Percentiles rank a stretch among this genome's conserved stretches.
phyloP scores from a whole-genome alignment of 1,139 yeast genomes.

The Debaryomyces fabryi region DNA sequence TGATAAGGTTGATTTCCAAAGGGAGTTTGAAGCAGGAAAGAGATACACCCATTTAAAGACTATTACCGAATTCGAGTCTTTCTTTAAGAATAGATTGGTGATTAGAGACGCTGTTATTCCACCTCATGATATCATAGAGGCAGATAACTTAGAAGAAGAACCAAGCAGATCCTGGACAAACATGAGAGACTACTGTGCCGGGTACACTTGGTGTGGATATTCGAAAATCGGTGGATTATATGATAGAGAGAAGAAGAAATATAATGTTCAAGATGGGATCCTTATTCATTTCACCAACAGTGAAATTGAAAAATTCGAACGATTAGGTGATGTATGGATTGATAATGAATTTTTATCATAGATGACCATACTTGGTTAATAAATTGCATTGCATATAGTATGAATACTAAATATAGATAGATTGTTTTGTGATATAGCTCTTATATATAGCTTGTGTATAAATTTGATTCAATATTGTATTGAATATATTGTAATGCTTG shows the following conservation, averaged over 20 bases:
- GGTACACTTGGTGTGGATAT: constrained; percentile 45
- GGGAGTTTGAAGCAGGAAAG: constrained; percentile 23
- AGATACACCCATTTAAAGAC: constrained; percentile 25
- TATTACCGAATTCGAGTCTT: constrained; percentile 26
- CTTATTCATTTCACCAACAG: constrained; percentile 23
- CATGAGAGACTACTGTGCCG: constrained; percentile 33
- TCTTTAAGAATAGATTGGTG: constrained; percentile 25
- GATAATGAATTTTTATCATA: constrained; percentile 11
- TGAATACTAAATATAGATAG: neutral
- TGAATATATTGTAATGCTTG: neutral
- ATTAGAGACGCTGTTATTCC: constrained; percentile 37
- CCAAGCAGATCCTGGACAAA: constrained; percentile 34
- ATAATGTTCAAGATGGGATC: constrained; percentile 20
- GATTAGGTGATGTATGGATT: constrained; percentile 34
- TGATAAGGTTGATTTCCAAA: constrained; percentile 22
- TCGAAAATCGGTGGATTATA: constrained; percentile 33
- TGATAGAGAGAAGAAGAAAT: constrained; percentile 12
- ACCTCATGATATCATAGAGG: constrained; percentile 23
- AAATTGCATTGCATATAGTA: neutral
- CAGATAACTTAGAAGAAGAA: constrained; percentile 28
- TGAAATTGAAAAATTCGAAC: constrained; percentile 24
- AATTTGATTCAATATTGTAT: neutral
- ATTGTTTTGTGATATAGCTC: neutral
- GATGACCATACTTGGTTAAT: neutral
- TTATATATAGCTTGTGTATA: neutral